Base-by-base conservation (phyloP, 495 filamentous ascomycete genomes). In the Penicillium parvum region DNA sequence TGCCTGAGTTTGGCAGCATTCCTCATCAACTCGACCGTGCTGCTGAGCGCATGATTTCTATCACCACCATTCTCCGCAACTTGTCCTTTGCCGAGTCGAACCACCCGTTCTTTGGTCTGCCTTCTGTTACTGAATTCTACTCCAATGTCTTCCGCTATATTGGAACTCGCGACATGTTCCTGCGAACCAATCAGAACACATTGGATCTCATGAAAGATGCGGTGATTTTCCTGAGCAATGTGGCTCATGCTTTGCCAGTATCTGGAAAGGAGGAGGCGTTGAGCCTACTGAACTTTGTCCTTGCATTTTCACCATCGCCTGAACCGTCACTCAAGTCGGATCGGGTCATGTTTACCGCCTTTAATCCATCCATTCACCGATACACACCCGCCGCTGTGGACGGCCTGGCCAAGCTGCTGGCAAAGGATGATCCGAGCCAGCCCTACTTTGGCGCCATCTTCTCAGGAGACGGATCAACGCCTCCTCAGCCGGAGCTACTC, bases 141-240 rank as follows among this genome's bases (percentile, higher is more conserved):
- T 85, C 86, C 17, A 78, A 79, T 15, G 76, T 89, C 22, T 91
- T 96, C 52, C 75, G 88, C 30, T 86, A 87, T 50, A 73, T 98
- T 20, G 91, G 92, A 26, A 96, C 91, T 3, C 83, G 88, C n/a
- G 84, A 87, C 50, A 83, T 87, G 75, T 74, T 96, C 27, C 66
- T 96, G 30, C 81, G 90, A 14, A 86, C 79, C 5, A 72, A 90
- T 49, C 67, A 71, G 45, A 92, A 95, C 64, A 91, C 86, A 4
- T 64, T 95, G 55, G 91, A 98, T 61, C 87, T 98, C 53, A 94
- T 95, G 86, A 98, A 98, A 63, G 92, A 98, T 63, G 73, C 90
- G 10, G 80, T 97, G 43, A 84, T 84, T 29, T 84, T 90, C 40
- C 71, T 98, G 26, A 92, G 89, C 43, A 96, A 98, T 58, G 74